Conservation (phyloP, 1,284 basidiomycete species). For the Sporisorium reilianum region DNA sequence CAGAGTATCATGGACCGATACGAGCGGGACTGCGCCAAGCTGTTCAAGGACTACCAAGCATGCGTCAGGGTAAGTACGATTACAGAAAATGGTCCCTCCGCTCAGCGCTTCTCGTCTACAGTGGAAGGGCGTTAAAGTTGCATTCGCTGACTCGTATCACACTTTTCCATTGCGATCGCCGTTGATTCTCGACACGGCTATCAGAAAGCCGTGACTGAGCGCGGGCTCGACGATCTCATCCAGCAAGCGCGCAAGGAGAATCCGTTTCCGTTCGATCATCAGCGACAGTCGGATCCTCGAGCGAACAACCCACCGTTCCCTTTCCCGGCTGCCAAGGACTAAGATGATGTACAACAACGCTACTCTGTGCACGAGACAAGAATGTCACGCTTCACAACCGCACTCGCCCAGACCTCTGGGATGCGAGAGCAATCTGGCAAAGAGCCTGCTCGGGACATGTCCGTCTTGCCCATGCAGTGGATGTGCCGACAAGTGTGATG, state of each 20-base stretch:
- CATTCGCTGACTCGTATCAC: not conserved
- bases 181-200: not conserved
- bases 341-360: not conserved
- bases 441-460: not conserved
- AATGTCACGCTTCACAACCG: not conserved
- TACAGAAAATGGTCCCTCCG: not conserved
- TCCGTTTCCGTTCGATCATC: slow-evolving; percentile 64
- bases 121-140: not conserved
- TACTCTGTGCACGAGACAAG: not conserved
- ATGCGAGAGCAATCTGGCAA: not conserved
- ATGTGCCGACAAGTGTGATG: not conserved
- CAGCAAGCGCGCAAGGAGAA: slow-evolving; percentile 77
- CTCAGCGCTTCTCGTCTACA: not conserved
- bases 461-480: not conserved
- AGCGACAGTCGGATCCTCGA: slow-evolving; percentile 26
- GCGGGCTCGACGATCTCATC: slow-evolving; percentile 80
- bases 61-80: slow-evolving; percentile 78
- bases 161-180: not conserved
- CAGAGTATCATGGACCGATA: slow-evolving; percentile 71
- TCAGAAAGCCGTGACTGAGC: slow-evolving; percentile 84
- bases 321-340: slow-evolving; percentile 53
- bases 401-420: too few relatives aligned
- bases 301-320: slow-evolving; percentile 60
- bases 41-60: slow-evolving; percentile 82
- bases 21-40: slow-evolving; percentile 81